A percentile compares a stretch with the other conserved stretches of the same genome.
phyloP scores from a whole-genome alignment of 805 yeast species.

The Sugiyamaella qingdaonensis region DNA sequence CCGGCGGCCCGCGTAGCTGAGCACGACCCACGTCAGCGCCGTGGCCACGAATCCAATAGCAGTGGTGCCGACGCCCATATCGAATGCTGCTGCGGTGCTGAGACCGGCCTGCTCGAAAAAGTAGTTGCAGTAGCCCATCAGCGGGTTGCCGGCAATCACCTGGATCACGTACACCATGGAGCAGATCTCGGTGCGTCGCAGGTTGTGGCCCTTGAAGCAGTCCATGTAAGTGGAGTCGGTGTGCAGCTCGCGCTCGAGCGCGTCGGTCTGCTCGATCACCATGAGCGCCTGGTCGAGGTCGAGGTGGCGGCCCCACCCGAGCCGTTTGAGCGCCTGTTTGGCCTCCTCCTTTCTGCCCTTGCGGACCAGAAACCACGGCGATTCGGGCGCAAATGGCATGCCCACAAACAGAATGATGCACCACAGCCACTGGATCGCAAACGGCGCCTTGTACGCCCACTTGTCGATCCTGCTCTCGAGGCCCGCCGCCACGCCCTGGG shows the following conservation, averaged over 20 bases:
- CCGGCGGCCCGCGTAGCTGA: conserved; percentile 24
- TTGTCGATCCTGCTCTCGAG: conserved; percentile 26
- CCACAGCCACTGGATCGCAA: conserved; percentile 61
- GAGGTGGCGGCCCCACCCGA: conserved; percentile 38
- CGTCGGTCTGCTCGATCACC: conserved; percentile 44
- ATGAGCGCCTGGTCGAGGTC: conserved; percentile 41
- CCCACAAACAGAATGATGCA: conserved; percentile 43
- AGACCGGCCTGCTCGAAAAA: conserved; percentile 44
- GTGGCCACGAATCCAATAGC: conserved; percentile 45
- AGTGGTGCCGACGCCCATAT: conserved; percentile 40
- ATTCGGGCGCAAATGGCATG: conserved; percentile 48
- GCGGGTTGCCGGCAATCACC: conserved; percentile 21
- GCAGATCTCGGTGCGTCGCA: conserved; percentile 51
- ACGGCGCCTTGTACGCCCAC: conserved; percentile 50
- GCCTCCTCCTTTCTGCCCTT: conserved; percentile 43
- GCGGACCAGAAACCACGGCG: conserved; percentile 54
- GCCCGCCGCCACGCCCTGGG: conserved; percentile 50
- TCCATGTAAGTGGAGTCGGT: conserved; percentile 29
- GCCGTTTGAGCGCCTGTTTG: conserved; percentile 36
- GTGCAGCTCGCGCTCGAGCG: conserved; percentile 35
- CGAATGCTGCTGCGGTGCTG: conserved; percentile 34
- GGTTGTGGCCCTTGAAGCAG: conserved; percentile 46
- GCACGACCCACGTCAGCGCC: conserved; percentile 16
- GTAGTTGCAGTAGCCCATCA: conserved; percentile 35
- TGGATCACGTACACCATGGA: conserved; percentile 27